Percentiles rank a stretch among this genome's conserved stretches.
Conservation (phyloP, 129 eudicot genomes). For the Solidago caesia region DNA sequence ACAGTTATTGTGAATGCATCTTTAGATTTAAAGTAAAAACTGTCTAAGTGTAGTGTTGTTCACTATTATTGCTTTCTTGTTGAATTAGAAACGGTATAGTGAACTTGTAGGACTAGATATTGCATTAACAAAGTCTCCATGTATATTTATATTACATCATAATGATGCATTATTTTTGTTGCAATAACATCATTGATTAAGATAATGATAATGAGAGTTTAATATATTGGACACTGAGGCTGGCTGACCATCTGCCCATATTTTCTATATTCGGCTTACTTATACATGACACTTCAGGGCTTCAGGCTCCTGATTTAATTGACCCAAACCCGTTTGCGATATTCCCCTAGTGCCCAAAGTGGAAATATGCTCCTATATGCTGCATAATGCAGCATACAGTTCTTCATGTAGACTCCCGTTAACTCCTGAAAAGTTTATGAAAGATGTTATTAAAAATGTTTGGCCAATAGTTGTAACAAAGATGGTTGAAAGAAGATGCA, state of each 20-base stretch:
- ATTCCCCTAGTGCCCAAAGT: constrained; percentile 54
- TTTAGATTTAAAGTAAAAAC: neutral
- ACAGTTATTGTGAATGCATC: neutral
- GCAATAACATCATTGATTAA: neutral
- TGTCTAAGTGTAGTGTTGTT: neutral
- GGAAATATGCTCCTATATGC: constrained; percentile 46
- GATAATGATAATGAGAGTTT: neutral
- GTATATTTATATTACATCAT: neutral
- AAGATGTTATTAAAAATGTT: neutral
- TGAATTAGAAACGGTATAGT: neutral
- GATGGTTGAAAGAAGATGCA: neutral
- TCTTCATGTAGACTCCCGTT: constrained; percentile 49
- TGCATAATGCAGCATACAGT: constrained; percentile 44
- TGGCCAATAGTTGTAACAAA: neutral
- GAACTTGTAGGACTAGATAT: constrained; percentile 14
- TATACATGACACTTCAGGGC: neutral
- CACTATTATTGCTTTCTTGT: neutral
- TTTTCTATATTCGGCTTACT: constrained; percentile 4
- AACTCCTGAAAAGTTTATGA: constrained; percentile 29
- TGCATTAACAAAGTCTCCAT: neutral
- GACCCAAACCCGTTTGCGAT: constrained; percentile 43
- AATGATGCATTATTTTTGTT: neutral
- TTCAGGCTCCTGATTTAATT: neutral
- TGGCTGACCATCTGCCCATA: neutral
- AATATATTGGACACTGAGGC: neutral